Evolutionary conservation across 108 stramenopile species (phyloP), one percentile per base, ranked within the genome.

Genomic region (Skeletonema marinoi): DNA sequence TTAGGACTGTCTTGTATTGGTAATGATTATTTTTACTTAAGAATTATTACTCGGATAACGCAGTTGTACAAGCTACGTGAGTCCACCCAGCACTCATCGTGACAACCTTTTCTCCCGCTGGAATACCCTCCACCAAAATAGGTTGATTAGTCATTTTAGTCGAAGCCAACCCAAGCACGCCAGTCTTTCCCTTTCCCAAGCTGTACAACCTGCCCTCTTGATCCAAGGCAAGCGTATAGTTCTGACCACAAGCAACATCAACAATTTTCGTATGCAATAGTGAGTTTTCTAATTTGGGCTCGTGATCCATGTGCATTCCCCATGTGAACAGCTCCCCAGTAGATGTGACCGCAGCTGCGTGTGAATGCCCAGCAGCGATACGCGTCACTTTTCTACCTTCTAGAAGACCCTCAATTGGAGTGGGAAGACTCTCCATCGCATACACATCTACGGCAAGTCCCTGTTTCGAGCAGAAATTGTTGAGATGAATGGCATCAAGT

Each of bases 361-460:
- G 97, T 38, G 84, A 78, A 63, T 87, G 64, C 32, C 96, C 96
- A 16, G 93, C 94, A 25, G 89, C 88, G 36, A 97, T 81, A 66
- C 90, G 83, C 9, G 74, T 82, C 14, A 93, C 89, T n/a, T 66
- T 71, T 31, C 90, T 87, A 25, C 88, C 84, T 42, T 88, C 83
- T 76, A 92, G 88, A 62, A 89, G 86, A 33, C 87, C 88, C 56
- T 90, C 89, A 59, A 96, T 76, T 3, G 90, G 89, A 51, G 74
- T 66, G 5, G 95, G 95, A 21, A 93, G 74, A 36, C 81, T 78
- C 71, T 87, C 88, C 95, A 96, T 96, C 21, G 95, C 89, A 70
- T 96, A 96, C 85, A 93, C 89, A 63, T 96, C 95, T 7, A 93
- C 91, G 17, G 90, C 89, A 74, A 96, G 75, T 14, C 92, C 92